Evolutionary conservation across 2,329 filamentous ascomycete genomes (phyloP), one percentile per base, ranked within the genome.

Genomic region (Aspergillus sergii): DNA sequence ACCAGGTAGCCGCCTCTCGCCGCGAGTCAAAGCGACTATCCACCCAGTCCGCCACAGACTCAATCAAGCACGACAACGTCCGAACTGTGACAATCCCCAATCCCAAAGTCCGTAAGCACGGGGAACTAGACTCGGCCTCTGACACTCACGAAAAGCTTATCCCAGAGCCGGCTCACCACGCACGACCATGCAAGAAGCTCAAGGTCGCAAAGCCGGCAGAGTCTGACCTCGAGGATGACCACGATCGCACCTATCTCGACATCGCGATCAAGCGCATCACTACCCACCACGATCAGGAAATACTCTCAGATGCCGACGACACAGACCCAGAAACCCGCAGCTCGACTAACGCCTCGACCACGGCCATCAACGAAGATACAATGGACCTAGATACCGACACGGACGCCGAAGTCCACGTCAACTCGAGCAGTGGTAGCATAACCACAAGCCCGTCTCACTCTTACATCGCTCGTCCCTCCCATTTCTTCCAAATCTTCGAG

Each of bases 401-500:
- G 21, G 45, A 48, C 23, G 23, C 2, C 0, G 23, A 48, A 9
- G 45, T 48, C 45, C 23, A 48, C 5, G 14, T 16, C 10, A 30
- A 14, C 23, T 28, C 50, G 21, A 43, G 2, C 45, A 51, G 28
- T 8, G 14, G 26, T 7, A 10, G 36, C 19, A 39, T 36, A 8
- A 11, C 1, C 51, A 16, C 5, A 16, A 26, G 11, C 14, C 11
- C 32, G 14, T 14, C n/a, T 21, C 14, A 21, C 19, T 23, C 51
- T 23, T 21, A 55, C n/a, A 36, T 32, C 11, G 10, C 19, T 14
- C 30, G 10, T 19, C n/a, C n/a, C 3, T 32, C 32, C 2, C 30
- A 36, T 12, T 2, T 26, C 14, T 71, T 71, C 46, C 36, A 48
- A 12, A 71, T 71, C 51, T 69, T 68, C 58, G 69, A 71, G 51